These are phyloP conservation scores for Saccharata proteae DNA, from an alignment of 2,329 filamentous ascomycete genomes.

Conservation along the genomic window DNA sequence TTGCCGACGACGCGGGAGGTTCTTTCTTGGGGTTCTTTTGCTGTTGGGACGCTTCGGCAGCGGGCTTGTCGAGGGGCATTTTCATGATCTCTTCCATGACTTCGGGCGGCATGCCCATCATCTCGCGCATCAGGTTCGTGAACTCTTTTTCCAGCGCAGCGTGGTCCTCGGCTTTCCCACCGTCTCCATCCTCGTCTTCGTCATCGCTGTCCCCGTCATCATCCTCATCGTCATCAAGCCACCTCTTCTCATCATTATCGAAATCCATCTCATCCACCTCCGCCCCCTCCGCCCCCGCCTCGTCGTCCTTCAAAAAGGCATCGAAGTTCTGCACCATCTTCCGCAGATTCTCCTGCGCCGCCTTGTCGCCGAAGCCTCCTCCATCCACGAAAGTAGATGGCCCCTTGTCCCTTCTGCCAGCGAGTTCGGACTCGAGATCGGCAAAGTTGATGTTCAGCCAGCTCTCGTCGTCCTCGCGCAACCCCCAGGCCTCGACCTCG, in stretches of 20 bases:
- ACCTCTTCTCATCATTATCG: constrained; percentile 44
- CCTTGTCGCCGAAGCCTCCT: constrained; percentile 42
- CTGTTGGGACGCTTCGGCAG: constrained; percentile 1
- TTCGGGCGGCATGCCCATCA: constrained; percentile 56
- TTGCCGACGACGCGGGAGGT: not conserved
- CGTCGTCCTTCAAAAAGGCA: constrained; percentile 76
- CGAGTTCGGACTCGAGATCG: constrained; percentile 75
- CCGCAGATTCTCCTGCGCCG: constrained; percentile 62
- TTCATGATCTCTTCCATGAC: constrained; percentile 22
- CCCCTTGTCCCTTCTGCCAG: constrained; percentile 29
- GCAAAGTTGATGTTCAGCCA: constrained; percentile 90
- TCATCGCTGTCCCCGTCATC: constrained; percentile 20
- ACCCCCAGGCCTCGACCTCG: constrained; percentile 61
- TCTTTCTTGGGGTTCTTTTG: too few relatives aligned
- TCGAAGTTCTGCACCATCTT: constrained; percentile 95
- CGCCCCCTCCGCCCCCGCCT: constrained; percentile 67
- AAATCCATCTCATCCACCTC: constrained; percentile 58
- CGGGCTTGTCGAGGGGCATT: constrained; percentile 9
- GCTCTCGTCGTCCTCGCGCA: constrained; percentile 66
- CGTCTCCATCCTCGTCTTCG: constrained; percentile 31
- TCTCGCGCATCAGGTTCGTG: constrained; percentile 76
- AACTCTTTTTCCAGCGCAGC: constrained; percentile 74
- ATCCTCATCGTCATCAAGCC: constrained; percentile 34
- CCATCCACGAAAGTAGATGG: not conserved
- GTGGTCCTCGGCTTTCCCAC: constrained; percentile 56